These are phyloP conservation scores for Cadophora gregata DNA, from an alignment of 2,329 filamentous ascomycete species.

Conservation along the genomic window DNA sequence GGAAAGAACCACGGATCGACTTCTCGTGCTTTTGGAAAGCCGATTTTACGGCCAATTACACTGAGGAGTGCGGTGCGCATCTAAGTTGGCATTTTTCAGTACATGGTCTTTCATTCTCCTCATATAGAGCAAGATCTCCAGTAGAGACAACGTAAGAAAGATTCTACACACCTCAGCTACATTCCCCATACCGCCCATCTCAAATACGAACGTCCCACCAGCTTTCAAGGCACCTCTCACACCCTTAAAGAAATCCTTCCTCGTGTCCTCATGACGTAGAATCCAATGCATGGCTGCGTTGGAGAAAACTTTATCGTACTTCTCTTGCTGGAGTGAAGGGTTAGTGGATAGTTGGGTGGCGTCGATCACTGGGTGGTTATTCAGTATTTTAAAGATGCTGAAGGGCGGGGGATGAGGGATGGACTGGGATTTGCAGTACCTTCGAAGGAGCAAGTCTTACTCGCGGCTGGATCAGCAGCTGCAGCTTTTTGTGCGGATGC, in stretches of 20 bases:
- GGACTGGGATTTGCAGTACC: slow-evolving; percentile 26
- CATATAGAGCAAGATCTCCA: too few species aligned
- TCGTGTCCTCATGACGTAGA: slow-evolving; percentile 51
- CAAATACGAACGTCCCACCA: slow-evolving; percentile 66
- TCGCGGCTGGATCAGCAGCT: slow-evolving; percentile 18
- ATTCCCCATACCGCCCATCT: slow-evolving; percentile 76
- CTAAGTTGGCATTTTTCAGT: neutral
- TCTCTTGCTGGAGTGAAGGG: slow-evolving; percentile 46
- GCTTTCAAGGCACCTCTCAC: slow-evolving; percentile 58
- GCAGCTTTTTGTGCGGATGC: slow-evolving; percentile 52
- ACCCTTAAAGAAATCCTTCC: slow-evolving; percentile 58
- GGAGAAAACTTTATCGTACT: slow-evolving; percentile 64
- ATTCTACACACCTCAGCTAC: slow-evolving; percentile 54
- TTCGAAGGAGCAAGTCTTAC: slow-evolving; percentile 39
- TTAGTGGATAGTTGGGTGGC: slow-evolving; percentile 49
- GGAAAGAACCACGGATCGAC: slow-evolving; percentile 76
- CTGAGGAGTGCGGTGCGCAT: slow-evolving; percentile 63
- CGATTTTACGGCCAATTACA: slow-evolving; percentile 57
- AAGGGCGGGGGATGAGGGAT: neutral
- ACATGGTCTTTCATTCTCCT: neutral
- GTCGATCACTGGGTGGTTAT: slow-evolving; percentile 51
- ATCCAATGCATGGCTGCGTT: slow-evolving; percentile 71
- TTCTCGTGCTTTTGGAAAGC: slow-evolving; percentile 54
- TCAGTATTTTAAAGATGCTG: neutral
- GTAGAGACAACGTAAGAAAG: neutral